A percentile compares a stretch with the other conserved stretches of the same genome.
phyloP scores from a whole-genome alignment of 192 early-diverging fungal species.

The Backusella liffmaniae region DNA sequence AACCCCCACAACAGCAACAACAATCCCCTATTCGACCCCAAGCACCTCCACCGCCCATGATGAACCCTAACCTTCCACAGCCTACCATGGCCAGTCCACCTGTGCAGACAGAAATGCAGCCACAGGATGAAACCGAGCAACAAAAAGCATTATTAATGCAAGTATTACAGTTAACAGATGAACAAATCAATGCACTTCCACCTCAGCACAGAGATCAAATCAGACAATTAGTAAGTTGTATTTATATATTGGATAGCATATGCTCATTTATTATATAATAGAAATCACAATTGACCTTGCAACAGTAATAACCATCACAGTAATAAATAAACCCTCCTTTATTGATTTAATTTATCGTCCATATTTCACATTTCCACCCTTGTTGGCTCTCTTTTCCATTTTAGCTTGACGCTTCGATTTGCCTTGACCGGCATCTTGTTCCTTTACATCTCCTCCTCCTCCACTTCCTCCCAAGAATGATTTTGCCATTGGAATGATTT shows the following conservation, averaged over 20 bases:
- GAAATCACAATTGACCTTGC: conserved; percentile 24
- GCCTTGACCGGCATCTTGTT: conserved; percentile 15
- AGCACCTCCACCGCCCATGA: conserved; percentile 1
- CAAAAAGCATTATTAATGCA: conserved; percentile 77
- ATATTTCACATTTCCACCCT: conserved; percentile 46
- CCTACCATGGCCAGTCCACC: not conserved
- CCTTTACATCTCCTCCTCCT: not conserved
- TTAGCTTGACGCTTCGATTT: conserved; percentile 54
- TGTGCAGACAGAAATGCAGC: not conserved
- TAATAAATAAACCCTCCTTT: not conserved
- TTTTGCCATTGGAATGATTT: conserved; percentile 45
- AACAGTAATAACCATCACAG: not conserved
- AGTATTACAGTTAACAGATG: conserved; percentile 77
- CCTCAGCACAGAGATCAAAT: conserved; percentile 76
- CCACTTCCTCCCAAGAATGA: conserved; percentile 34
- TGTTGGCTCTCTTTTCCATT: conserved; percentile 48
- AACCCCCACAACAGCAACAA: not conserved
- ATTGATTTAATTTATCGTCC: conserved; percentile 26
- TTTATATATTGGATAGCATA: not conserved
- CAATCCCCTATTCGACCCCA: not conserved
- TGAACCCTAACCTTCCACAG: not conserved
- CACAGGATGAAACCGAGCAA: conserved; percentile 45
- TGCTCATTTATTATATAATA: not conserved
- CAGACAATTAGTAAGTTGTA: conserved; percentile 50
- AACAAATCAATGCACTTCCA: conserved; percentile 77